Evolutionary conservation across 2,329 filamentous ascomycete species (phyloP).

Genomic region (Stachybotrys chlorohalonatus): DNA sequence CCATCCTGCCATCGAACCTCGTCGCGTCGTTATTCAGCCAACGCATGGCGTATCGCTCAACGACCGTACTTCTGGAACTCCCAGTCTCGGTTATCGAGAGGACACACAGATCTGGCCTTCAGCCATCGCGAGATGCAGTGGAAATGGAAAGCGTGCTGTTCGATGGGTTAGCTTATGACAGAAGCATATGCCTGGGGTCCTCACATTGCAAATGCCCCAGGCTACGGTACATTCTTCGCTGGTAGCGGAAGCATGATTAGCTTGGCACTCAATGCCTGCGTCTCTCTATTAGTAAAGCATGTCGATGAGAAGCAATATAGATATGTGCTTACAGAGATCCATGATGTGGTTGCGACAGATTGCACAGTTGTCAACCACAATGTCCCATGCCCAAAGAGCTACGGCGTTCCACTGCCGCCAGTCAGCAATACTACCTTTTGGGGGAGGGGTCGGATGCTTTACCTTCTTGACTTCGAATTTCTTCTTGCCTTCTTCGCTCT

Average conservation of each 20-base stretch:
- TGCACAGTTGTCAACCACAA: conserved; percentile 98
- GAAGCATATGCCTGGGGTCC: conserved; percentile 18
- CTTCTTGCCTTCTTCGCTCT: conserved; percentile 66
- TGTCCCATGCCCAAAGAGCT: conserved; percentile 98
- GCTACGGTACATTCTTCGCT: conserved; percentile 98
- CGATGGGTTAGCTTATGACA: conserved; percentile 21
- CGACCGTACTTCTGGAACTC: conserved; percentile 98
- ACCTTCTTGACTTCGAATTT: conserved; percentile 99
- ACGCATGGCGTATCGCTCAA: conserved; percentile 19
- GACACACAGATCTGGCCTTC: conserved; percentile 97
- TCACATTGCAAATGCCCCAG: conserved; percentile 97
- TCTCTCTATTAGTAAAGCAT: not conserved
- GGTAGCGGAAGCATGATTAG: conserved; percentile 93
- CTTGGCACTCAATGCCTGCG: conserved; percentile 91
- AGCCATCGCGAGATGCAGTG: conserved; percentile 99
- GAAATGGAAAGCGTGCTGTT: conserved; percentile 96
- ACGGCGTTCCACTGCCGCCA: conserved; percentile 85
- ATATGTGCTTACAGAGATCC: conserved; percentile 72
- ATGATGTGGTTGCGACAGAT: conserved; percentile 99
- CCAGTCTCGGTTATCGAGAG: conserved; percentile 96
- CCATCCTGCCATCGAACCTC: not conserved
- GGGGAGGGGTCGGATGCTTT: conserved; percentile 9
- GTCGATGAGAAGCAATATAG: not conserved
- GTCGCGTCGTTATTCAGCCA: not conserved
- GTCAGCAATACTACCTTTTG: conserved; percentile 5